Evolutionary conservation across 495 filamentous ascomycete genomes (phyloP), one percentile per base, ranked within the genome.

Genomic region (Hypoxylon crocopeplum): DNA sequence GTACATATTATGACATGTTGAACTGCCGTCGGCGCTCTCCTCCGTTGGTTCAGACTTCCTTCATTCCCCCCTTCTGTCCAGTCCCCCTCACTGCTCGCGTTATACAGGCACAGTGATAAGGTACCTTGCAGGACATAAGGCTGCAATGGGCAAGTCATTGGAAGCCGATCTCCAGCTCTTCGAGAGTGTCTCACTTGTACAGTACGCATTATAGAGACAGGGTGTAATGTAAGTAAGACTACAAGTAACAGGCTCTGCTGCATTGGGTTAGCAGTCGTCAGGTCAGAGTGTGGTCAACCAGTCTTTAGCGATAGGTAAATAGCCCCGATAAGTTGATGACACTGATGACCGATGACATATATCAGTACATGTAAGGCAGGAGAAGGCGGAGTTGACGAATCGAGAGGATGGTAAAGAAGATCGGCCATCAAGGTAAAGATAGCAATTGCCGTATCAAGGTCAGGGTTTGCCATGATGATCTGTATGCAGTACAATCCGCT

Each of bases 111-210:
- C 21, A 24, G 21, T 38, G 39, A 55, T 58, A 53, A 64, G 61
- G 61, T 64, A 51, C 61, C 61, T 64, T 64, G 61, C 61, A 64
- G 50, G 44, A 54, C 55, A 64, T 58, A 54, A 63, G 53, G 59
- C 59, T 62, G 50, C 47, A 40, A 62, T 42, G 33, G 27, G 30
- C 46, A 37, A 37, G 33, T 52, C 25, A 52, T 27, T 8, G 4
- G 24, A 4, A 27, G 8, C 24, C 24, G 8, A 8, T 27, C 24
- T 21, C 19, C 19, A 40, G 37, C 37, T 40, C n/a, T 7, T 38
- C 8, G 36, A 38, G 13, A 38, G 17, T 19, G 3, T 19, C 10
- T 41, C 19, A 22, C 5, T 27, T 8, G 8, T 27, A 4, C 24
- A 8, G 24, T 27, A 27, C n/a, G 2, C n/a, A n/a, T n/a, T n/a